Percentiles rank a stretch among this genome's conserved stretches.
These are phyloP conservation scores for Hemileccinum impolitum DNA, from an alignment of 768 basidiomycete genomes.

Conservation along the genomic window DNA sequence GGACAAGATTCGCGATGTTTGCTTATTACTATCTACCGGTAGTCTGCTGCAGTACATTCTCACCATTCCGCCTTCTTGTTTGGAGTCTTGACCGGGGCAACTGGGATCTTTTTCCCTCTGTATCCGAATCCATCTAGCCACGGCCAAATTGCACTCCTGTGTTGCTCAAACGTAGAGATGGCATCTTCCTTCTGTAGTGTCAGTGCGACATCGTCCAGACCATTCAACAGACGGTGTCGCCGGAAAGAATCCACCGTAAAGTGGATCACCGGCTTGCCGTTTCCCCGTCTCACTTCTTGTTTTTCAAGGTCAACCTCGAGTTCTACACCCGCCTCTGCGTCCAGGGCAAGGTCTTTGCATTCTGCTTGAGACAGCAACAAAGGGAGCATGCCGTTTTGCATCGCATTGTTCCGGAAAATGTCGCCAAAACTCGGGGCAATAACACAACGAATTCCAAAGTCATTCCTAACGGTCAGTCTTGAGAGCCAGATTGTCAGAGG, in stretches of 20 bases:
- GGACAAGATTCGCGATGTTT: slow-evolving; percentile 2
- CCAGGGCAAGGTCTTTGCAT: slow-evolving; percentile 68
- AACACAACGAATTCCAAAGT: slow-evolving; percentile 87
- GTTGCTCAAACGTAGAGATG: slow-evolving; percentile 80
- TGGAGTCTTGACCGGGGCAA: slow-evolving; percentile 35
- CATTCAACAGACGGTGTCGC: slow-evolving; percentile 90
- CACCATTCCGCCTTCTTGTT: slow-evolving; percentile 72
- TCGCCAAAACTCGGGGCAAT: slow-evolving; percentile 90
- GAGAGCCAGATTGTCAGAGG: background rate
- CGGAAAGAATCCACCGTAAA: slow-evolving; percentile 91
- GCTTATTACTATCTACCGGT: background rate
- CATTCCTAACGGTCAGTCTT: slow-evolving; percentile 47
- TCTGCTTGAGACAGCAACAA: slow-evolving; percentile 65
- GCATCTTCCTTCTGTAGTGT: slow-evolving; percentile 75
- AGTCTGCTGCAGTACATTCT: background rate
- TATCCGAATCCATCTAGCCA: slow-evolving; percentile 98
- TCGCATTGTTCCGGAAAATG: slow-evolving; percentile 84
- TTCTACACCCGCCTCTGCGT: slow-evolving; percentile 72
- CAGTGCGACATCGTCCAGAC: slow-evolving; percentile 93
- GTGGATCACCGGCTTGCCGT: slow-evolving; percentile 66
- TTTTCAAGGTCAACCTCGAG: slow-evolving; percentile 85
- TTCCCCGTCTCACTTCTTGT: slow-evolving; percentile 69
- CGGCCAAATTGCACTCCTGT: slow-evolving; percentile 78
- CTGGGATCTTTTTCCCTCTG: slow-evolving; percentile 70
- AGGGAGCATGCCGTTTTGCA: slow-evolving; percentile 94